phyloP scores from a whole-genome alignment of 2,329 filamentous ascomycete genomes.

The Cercospora nicotianae region DNA sequence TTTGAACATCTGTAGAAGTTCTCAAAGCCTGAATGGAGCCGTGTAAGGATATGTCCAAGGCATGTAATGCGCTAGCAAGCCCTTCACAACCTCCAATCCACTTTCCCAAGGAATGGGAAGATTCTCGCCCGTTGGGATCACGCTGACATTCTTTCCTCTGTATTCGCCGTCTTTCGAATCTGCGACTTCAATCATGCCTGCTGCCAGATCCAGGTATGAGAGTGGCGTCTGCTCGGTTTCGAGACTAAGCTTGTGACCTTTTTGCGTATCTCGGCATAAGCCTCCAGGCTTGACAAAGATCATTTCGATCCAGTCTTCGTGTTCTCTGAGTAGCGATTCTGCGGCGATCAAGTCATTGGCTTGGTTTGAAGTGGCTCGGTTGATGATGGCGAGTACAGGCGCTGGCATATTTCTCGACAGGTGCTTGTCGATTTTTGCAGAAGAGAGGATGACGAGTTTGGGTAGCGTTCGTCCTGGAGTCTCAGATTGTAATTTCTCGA shows the following conservation, averaged over 20 bases:
- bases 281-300: slow-evolving; percentile 49
- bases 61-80: not conserved
- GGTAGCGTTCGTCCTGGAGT: slow-evolving; percentile 24
- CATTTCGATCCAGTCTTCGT: slow-evolving; percentile 42
- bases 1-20: not conserved
- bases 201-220: slow-evolving; percentile 48
- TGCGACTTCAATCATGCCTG: slow-evolving; percentile 52
- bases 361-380: slow-evolving; percentile 25
- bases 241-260: slow-evolving; percentile 46
- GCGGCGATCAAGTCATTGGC: slow-evolving; percentile 43
- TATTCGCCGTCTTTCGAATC: slow-evolving; percentile 1
- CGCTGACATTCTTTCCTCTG: not conserved
- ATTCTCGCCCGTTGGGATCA: not conserved
- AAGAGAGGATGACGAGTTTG: slow-evolving; percentile 47
- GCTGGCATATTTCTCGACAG: slow-evolving; percentile 27
- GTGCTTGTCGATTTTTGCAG: slow-evolving; percentile 45
- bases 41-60: slow-evolving; percentile 4
- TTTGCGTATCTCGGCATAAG: slow-evolving; percentile 39
- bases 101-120: slow-evolving; percentile 1
- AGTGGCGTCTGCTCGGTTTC: slow-evolving; percentile 42
- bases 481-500: slow-evolving; percentile 40
- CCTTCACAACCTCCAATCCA: not conserved
- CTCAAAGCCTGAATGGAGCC: not conserved
- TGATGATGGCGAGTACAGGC: not conserved
- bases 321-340: slow-evolving; percentile 42